Percentiles rank a stretch among this genome's conserved stretches.
Conservation (phyloP, 148 eudicot genomes). For the Nyssa sinensis region DNA sequence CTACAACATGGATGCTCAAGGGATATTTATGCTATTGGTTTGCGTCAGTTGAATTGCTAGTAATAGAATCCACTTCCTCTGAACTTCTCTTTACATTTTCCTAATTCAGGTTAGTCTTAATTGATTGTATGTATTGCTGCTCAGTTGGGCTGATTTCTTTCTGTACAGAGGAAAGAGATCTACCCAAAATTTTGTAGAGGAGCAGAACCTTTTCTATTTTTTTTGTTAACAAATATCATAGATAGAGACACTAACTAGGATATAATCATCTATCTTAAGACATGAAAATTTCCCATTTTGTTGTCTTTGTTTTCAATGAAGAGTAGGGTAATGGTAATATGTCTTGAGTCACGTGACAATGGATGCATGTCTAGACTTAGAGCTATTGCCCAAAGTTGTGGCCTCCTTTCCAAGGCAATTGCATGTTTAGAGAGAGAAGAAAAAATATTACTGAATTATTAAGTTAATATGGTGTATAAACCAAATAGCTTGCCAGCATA, state of each 20-base stretch:
- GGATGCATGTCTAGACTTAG: background rate
- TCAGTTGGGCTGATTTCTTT: background rate
- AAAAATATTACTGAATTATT: background rate
- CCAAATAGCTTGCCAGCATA: background rate
- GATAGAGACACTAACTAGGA: background rate
- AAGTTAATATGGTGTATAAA: background rate
- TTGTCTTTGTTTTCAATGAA: background rate
- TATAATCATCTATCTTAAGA: background rate
- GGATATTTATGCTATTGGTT: background rate
- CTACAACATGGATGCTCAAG: background rate
- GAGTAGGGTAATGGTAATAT: background rate
- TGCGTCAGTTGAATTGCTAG: background rate
- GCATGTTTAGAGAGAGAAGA: too few relatives aligned
- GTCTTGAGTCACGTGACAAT: background rate
- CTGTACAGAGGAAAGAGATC: constrained; percentile 1
- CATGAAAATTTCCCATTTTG: background rate
- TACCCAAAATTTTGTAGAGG: constrained; percentile 8
- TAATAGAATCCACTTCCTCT: background rate
- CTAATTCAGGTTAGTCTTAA: background rate
- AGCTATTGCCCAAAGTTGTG: background rate
- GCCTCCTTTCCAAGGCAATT: too few relatives aligned
- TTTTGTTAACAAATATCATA: background rate
- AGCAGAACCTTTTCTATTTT: background rate
- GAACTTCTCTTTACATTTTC: background rate
- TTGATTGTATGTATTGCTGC: background rate